Base-by-base conservation (phyloP, 108 stramenopile genomes). In the Nitzschia inconspicua region DNA sequence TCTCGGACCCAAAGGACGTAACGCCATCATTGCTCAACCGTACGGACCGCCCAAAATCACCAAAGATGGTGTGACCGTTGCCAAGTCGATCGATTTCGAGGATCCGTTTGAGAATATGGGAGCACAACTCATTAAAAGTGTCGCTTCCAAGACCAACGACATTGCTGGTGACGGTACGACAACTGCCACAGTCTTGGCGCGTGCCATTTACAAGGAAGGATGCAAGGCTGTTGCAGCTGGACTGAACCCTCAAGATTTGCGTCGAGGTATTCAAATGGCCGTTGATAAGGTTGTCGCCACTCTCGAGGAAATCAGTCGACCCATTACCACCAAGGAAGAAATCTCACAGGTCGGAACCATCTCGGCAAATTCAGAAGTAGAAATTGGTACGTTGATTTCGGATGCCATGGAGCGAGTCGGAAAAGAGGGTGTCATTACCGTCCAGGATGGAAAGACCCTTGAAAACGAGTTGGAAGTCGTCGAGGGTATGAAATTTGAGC, bases 391-490 rank as follows among this genome's bases (percentile, higher is more conserved):
- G 14, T 78, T 99, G 27, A 95, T 99, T 60, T 75, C 88, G 43
- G 96, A 96, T 71, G 99, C 99, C 62, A 99, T 99, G 98, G 99
- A 99, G 67, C 71, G 93, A 40, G 99, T 99, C 41, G 99, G 99
- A 36, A 97, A 96, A 76, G 99, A 99, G 72, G 99, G 99, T 43
- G 99, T 99, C 58, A 99, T 99, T 79, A 99, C 99, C 22, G 95
- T 97, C 24, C 94, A 98, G 80, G 99, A 99, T 73, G 99, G 99
- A 10, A 98, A 98, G 88, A 99, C 99, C 10, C 67, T 99, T 51
- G 88, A 98, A 56, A 95, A 98, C 79, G 99, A 98, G 75, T 82
- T 99, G 37, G 98, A 99, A 66, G 97, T 98, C 52, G 97, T 99
- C 36, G 99, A 99, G 78, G 99, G 99, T 31, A 98, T 99, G 99